These are phyloP conservation scores for Zygotorulaspora mrakii DNA, from an alignment of 1,139 yeast species.

Conservation along the genomic window DNA sequence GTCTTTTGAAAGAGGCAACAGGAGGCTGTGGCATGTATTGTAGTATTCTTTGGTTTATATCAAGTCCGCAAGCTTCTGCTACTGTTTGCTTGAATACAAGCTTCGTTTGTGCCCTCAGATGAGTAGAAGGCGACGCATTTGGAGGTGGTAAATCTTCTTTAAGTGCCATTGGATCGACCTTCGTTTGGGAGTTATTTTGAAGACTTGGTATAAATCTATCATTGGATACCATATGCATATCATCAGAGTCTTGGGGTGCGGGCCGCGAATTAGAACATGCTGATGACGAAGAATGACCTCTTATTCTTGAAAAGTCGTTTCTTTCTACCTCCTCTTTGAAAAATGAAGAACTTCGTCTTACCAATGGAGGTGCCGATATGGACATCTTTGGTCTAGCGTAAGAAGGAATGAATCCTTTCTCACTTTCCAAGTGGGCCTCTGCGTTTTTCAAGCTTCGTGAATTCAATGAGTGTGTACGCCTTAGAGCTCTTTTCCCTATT, in stretches of 20 bases:
- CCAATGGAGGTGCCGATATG: constrained; percentile 29
- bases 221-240: constrained; percentile 23
- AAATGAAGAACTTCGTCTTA: constrained; percentile 34
- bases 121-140: constrained; percentile 47
- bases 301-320: constrained; percentile 7
- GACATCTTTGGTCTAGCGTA: constrained; percentile 27
- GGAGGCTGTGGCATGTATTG: constrained; percentile 90
- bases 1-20: constrained; percentile 38
- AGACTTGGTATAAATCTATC: constrained; percentile 56
- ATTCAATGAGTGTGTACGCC: constrained; percentile 26
- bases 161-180: constrained; percentile 27
- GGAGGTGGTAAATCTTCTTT: constrained; percentile 41
- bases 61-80: constrained; percentile 92
- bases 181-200: constrained; percentile 40
- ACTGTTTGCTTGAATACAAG: constrained; percentile 77
- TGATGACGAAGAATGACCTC: constrained; percentile 11
- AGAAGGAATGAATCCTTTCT: constrained; percentile 3
- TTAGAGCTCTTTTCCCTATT: constrained; percentile 23
- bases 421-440: constrained; percentile 3
- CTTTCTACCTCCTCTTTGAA: constrained; percentile 30
- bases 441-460: constrained; percentile 13
- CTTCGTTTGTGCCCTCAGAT: constrained; percentile 66
- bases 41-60: constrained; percentile 76
- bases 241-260: constrained; percentile 7
- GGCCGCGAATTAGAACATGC: constrained; percentile 6